phyloP scores from a whole-genome alignment of 2,329 filamentous ascomycete species.

The Neonectria ditissima region DNA sequence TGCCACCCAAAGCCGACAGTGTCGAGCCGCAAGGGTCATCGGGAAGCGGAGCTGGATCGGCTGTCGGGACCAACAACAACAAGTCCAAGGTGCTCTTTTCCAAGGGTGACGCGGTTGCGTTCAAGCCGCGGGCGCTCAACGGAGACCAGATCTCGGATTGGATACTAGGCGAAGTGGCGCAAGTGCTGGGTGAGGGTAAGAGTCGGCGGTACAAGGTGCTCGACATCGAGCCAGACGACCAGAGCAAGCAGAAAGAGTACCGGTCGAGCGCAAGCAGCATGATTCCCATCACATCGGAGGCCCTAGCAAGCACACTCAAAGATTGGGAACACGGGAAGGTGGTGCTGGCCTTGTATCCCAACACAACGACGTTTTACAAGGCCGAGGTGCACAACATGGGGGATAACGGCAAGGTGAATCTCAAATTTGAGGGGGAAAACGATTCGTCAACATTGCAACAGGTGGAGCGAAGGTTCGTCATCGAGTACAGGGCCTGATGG shows the following conservation, averaged over 20 bases:
- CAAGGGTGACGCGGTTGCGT: conserved; percentile 74
- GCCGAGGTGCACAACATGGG: conserved; percentile 82
- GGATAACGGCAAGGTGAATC: conserved; percentile 65
- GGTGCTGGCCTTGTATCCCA: conserved; percentile 83
- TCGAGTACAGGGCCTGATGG: conserved; percentile 71
- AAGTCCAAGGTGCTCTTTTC: conserved; percentile 68
- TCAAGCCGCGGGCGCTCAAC: conserved; percentile 68
- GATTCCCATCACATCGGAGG: conserved; percentile 76
- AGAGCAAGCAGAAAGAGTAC: conserved; percentile 75
- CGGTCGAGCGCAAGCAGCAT: conserved; percentile 79
- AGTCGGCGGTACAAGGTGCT: conserved; percentile 83
- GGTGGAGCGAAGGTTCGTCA: conserved; percentile 80
- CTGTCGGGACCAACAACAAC: conserved; percentile 40
- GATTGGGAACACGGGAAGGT: conserved; percentile 76
- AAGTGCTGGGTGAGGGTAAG: conserved; percentile 81
- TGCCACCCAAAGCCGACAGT: conserved; percentile 67
- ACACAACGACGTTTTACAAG: conserved; percentile 88
- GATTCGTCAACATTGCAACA: conserved; percentile 79
- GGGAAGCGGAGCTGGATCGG: conserved; percentile 47
- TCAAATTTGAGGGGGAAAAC: conserved; percentile 85
- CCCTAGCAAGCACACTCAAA: conserved; percentile 61
- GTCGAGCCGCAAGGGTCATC: conserved; percentile 63
- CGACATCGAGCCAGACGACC: conserved; percentile 81
- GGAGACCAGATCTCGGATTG: conserved; percentile 67
- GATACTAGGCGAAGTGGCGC: conserved; percentile 83